Evolutionary conservation across 305 asterid genomes (phyloP), one percentile per base, ranked within the genome.

Genomic region (Fraxinus greggii): DNA sequence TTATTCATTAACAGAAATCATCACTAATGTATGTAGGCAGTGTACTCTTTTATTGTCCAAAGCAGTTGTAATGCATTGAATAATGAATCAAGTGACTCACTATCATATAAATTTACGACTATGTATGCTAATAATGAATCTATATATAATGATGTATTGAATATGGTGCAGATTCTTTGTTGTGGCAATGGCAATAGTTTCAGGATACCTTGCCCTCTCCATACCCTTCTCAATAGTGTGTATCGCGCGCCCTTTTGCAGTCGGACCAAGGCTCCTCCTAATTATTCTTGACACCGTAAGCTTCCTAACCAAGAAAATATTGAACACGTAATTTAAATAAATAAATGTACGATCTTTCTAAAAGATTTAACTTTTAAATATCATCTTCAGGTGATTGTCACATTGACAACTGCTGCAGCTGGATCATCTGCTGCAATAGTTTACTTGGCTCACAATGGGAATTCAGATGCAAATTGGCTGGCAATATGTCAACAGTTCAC

Each of bases 381-480:
- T 59, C 13, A 63, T 56, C 26, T 77, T 35, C 77, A 89, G 92
- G 40, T 87, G 78, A 72, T 87, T 13, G 73, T 65, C 76, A 80
- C 86, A 17, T 40, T 89, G 83, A 36, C 87, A 4, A 86, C 87
- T 3, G 78, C 89, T 0, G 88, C 92, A 12, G 88, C 86, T 31
- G 84, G 85, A 17, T 74, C 92, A 1, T 84, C 92, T 7, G 83
- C 90, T 13, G 88, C 90, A 33, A 88, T 86, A 26, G 89, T 86
- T 21, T 89, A 88, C 86, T 83, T 88, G 83, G 87, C 91, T 2
- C 91, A 89, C 85, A 84, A 82, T 61, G 91, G 92, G 15, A 89
- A 84, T 82, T 74, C 90, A 28, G 65, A n/a, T 5, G 88, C 91
- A 19, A 89, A 88, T 38, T 89, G 90, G 92, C 72, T 86, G 65